phyloP scores from a whole-genome alignment of 176 grass and related monocot genomes.

The Microstegium vimineum region DNA sequence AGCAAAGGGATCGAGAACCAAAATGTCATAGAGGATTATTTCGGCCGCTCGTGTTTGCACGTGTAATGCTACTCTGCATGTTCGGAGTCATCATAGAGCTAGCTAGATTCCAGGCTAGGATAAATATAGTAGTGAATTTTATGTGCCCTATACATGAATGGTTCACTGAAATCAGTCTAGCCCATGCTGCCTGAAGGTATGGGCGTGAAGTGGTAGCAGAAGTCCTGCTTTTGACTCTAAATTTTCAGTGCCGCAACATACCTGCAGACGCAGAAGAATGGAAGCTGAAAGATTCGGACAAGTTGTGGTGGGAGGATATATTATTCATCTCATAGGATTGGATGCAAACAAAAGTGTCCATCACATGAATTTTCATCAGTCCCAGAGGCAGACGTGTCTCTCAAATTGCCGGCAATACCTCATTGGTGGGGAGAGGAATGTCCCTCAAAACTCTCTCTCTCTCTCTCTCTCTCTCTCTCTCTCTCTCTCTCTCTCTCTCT shows the following conservation, averaged over 20 bases:
- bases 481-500: too few species aligned
- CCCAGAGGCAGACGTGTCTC: constrained; percentile 33
- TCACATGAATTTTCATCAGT: constrained; percentile 3
- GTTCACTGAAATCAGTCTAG: constrained; percentile 28
- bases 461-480: too few species aligned
- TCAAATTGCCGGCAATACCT: constrained; percentile 37
- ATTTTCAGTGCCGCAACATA: constrained; percentile 46
- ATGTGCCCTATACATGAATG: constrained; percentile 22
- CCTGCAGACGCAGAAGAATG: constrained; percentile 46
- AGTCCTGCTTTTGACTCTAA: constrained; percentile 42
- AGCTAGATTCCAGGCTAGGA: constrained; percentile 9
- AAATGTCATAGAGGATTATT: neutral
- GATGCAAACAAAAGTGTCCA: constrained; percentile 27
- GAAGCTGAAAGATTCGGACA: constrained; percentile 40
- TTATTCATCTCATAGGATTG: constrained; percentile 20
- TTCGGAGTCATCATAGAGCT: neutral
- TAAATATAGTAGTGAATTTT: neutral
- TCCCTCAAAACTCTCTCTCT: too few species aligned
- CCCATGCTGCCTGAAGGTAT: constrained; percentile 45
- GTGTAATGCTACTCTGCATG: neutral
- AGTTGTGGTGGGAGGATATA: constrained; percentile 25
- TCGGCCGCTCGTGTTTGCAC: neutral
- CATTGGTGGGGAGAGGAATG: too few species aligned
- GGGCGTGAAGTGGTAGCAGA: constrained; percentile 39
- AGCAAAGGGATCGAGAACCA: too few species aligned